Evolutionary conservation across 805 yeast genomes (phyloP), one percentile per base, ranked within the genome.

Genomic region (Cyberlindnera misumaiensis): DNA sequence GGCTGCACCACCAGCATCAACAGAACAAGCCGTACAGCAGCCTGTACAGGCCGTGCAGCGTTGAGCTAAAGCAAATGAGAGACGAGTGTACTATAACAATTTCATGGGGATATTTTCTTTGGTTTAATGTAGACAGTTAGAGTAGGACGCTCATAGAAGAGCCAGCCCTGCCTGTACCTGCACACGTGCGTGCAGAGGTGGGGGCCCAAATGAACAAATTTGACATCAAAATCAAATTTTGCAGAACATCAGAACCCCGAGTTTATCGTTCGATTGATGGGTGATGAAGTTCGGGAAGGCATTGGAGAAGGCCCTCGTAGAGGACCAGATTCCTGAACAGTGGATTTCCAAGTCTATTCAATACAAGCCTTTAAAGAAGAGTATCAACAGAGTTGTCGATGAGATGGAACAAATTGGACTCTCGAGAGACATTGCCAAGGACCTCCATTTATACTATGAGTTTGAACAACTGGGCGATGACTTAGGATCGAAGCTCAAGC

Each of bases 211-310:
- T n/a, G n/a, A n/a, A n/a, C n/a, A n/a, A n/a, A n/a, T n/a, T n/a
- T n/a, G n/a, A n/a, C n/a, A n/a, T n/a, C n/a, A n/a, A n/a, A n/a
- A n/a, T n/a, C n/a, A n/a, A n/a, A n/a, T n/a, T n/a, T n/a, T n/a
- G n/a, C n/a, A n/a, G n/a, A n/a, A 20, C 8, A 5, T 6, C 24
- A 20, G 24, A 20, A 20, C 8, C 24, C 24, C 24, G 5, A 5
- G 8, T 20, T 8, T 6, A 20, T 20, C n/a, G 8, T 20, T 20
- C 24, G 24, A 8, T 20, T 20, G 24, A 20, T 20, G 24, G 24
- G 15, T 3, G 5, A 83, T 83, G 90, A 83, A 83, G 68, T 83
- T 83, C 55, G 89, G 86, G 4, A 83, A 83, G 55, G 70, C 73
- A 5, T 72, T 80, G 40, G 82, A 83, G 52, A 75, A 79, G 48